Evolutionary conservation across 495 filamentous ascomycete genomes (phyloP), one percentile per base, ranked within the genome.

Genomic region (Hypoxylon lenormandii): DNA sequence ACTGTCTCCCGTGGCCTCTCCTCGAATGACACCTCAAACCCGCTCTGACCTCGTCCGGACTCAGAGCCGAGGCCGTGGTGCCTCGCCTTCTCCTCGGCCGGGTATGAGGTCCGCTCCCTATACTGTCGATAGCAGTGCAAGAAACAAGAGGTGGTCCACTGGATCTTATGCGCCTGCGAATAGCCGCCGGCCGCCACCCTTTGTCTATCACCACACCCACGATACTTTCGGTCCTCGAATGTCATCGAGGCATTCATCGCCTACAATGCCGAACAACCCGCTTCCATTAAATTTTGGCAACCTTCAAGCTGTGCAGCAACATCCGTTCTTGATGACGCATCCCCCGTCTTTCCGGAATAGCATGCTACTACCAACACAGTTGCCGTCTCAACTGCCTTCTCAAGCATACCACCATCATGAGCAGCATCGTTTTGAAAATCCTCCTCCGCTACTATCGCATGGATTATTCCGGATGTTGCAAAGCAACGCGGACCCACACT

Each of bases 71-170:
- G 87, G 87, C 5, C 76, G 81, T n/a, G 77, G 85, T 55, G 85
- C 87, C 0, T 90, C 89, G 43, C 87, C 89, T 47, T 89, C 88
- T 26, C 86, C 89, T 59, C 83, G 89, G 54, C 84, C 85, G 48
- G 85, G 80, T 46, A 81, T 88, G 76, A 85, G 89, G 63, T 81
- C 87, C 30, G 86, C 83, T 22, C 88, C 89, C 16, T 90, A 92
- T 71, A 84, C 77, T 18, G 81, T 89, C 56, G 87, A 89, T 30
- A 80, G 74, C 43, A 78, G 79, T 38, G 80, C 81, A 40, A 81
- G 88, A 58, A 88, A 84, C 72, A 91, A 91, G 79, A 80, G 89
- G 62, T 91, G 89, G 89, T 91, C 89, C 19, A 90, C 89, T 11
- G 89, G 87, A 18, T 90, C 85, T 15, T 89, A 83, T 72, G 83